Base-by-base conservation (phyloP, 106 monocot species). In the Dioscorea zingiberensis region DNA sequence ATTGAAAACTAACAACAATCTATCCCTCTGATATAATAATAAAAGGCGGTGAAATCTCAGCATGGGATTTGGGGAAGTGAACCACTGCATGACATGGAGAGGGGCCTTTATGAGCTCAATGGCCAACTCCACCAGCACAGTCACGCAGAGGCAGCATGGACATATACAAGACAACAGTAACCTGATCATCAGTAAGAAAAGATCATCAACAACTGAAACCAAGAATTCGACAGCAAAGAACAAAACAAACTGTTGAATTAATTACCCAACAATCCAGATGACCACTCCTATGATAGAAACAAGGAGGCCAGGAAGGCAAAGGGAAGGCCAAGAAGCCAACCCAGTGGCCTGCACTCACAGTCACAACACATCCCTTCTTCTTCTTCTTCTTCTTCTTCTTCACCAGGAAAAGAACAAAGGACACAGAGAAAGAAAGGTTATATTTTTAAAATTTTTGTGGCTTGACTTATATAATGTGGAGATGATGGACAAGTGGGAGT, bases 61-160 rank as follows among this genome's bases (percentile, higher is more conserved):
- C 82, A 87, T 45, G 87, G 87, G 67, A 83, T 83, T 64, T 83
- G 76, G 15, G n/a, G 69, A 47, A 32, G 83, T 95, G 91, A 95
- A 95, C 94, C 94, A 95, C 47, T 64, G 49, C 76, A 95, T 95
- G 73, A 95, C 91, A 61, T 95, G 95, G 47, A 91, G 73, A 12
- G 91, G 95, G 0, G 95, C 88, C 56, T 95, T 95, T 76, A 95
- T 81, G 69, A 95, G 83, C 79, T 95, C 88, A 48, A 95, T 78
- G 27, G 95, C 95, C 63, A 91, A 3, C 78, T 95, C 95, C 70
- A 95, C 85, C 74, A 85, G 13, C 38, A 95, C 47, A 54, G 95
- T 95, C 76, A 95, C 91, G 68, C 95, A 95, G 48, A 95, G 73
- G 70, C 95, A 95, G 76, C 95, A 95, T 38, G 95, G 91, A 78